Evolutionary conservation across 139 green algal species (phyloP).

Genomic region (Diplosphaera chodatii): DNA sequence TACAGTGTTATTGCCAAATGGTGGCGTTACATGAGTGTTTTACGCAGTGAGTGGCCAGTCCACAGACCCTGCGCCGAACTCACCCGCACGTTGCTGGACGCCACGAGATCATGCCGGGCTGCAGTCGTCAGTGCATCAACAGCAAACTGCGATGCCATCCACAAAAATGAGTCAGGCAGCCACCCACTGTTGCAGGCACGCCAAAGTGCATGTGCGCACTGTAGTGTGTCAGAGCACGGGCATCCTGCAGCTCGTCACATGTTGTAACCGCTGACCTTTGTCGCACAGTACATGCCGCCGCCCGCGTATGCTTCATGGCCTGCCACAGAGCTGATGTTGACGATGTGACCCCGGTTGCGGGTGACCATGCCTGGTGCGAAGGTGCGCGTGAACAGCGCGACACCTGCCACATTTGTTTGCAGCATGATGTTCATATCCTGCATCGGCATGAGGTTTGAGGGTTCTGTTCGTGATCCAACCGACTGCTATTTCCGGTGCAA

Average conservation of each 20-base stretch:
- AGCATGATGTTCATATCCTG: slow-evolving; percentile 65
- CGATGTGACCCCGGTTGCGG: slow-evolving; percentile 66
- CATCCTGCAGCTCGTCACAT: too few species aligned
- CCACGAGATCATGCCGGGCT: slow-evolving; percentile 70
- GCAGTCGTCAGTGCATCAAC: slow-evolving; percentile 60
- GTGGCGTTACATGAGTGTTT: too few species aligned
- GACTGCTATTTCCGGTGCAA: too few species aligned
- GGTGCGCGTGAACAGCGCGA: slow-evolving; percentile 57
- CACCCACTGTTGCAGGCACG: too few species aligned
- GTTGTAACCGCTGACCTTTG: slow-evolving; percentile 52
- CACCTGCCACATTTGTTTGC: slow-evolving; percentile 69
- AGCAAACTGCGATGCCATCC: slow-evolving; percentile 23
- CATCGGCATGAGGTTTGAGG: too few species aligned
- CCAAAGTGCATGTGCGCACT: too few species aligned
- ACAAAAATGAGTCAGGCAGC: too few species aligned
- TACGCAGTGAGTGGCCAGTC: too few species aligned
- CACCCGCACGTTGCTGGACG: slow-evolving; percentile 54
- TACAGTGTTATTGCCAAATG: too few species aligned
- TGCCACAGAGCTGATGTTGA: slow-evolving; percentile 74
- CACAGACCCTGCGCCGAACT: too few species aligned
- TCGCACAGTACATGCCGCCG: slow-evolving; percentile 71
- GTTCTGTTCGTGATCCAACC: too few species aligned
- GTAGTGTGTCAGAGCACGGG: too few species aligned
- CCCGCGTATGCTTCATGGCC: slow-evolving; percentile 66
- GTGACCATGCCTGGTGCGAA: slow-evolving; percentile 60